A percentile compares a stretch with the other conserved stretches of the same genome.
These are phyloP conservation scores for Fusarium sarcochroum DNA, from an alignment of 2,329 filamentous ascomycete species.

Conservation along the genomic window DNA sequence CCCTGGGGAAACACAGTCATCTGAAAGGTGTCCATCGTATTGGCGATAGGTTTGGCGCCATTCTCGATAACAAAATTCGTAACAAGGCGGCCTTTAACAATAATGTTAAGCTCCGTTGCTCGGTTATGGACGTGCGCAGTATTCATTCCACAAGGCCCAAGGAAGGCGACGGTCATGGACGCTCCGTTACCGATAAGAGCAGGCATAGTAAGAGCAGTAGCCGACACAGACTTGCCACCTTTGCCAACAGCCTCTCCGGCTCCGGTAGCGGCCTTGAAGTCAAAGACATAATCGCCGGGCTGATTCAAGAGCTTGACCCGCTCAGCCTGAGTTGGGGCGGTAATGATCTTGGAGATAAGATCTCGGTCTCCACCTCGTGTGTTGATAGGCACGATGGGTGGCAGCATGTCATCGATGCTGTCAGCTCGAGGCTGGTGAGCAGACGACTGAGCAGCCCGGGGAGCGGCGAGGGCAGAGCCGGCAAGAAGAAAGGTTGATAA, in stretches of 20 bases:
- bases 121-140: conserved; percentile 23
- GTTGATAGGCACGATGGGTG: conserved; percentile 28
- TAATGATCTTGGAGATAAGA: conserved; percentile 51
- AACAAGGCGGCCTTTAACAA: conserved; percentile 25
- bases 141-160: conserved; percentile 23
- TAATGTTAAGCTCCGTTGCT: conserved; percentile 18
- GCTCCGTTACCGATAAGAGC: conserved; percentile 26
- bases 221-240: conserved; percentile 10
- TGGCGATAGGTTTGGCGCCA: conserved; percentile 51
- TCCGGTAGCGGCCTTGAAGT: conserved; percentile 9
- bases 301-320: conserved; percentile 49
- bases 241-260: conserved; percentile 11
- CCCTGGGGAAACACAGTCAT: conserved; percentile 66
- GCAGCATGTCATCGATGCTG: conserved; percentile 23
- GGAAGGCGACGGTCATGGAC: conserved; percentile 24
- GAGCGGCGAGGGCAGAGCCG: conserved; percentile 21
- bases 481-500: conserved; percentile 3
- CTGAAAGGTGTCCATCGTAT: conserved; percentile 57
- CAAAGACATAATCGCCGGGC: conserved; percentile 19
- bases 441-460: conserved; percentile 2
- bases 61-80: conserved; percentile 19
- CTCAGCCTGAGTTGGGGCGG: conserved; percentile 50
- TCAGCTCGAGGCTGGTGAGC: conserved; percentile 8
- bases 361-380: conserved; percentile 38
- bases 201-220: conserved; percentile 24